Percentiles rank a stretch among this genome's conserved stretches.
phyloP scores from a whole-genome alignment of 1,139 yeast species.

The Saccharomycopsis crataegensis region DNA sequence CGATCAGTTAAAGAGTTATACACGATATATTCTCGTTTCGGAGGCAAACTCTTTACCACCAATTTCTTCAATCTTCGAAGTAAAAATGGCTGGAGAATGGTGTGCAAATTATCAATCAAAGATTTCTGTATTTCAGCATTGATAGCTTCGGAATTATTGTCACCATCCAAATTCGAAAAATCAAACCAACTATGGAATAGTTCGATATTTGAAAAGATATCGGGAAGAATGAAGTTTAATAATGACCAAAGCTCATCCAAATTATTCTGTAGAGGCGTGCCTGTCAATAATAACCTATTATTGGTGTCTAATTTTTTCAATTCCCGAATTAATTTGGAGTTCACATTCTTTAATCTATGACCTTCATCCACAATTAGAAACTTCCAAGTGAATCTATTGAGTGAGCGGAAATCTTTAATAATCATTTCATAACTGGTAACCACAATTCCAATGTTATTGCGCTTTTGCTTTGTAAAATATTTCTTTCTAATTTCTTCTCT shows the following conservation, averaged over 20 bases:
- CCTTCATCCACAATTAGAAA: slow-evolving; percentile 95
- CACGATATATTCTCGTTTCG: slow-evolving; percentile 80
- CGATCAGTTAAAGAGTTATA: slow-evolving; percentile 59
- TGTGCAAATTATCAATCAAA: slow-evolving; percentile 70
- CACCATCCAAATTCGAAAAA: slow-evolving; percentile 41
- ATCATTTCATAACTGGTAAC: slow-evolving; percentile 81
- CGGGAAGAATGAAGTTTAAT: slow-evolving; percentile 82
- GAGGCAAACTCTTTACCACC: slow-evolving; percentile 65
- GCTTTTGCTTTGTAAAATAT: slow-evolving; percentile 25
- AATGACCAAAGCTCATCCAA: slow-evolving; percentile 85
- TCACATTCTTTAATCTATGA: slow-evolving; percentile 77
- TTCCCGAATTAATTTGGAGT: slow-evolving; percentile 64
- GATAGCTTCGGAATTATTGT: slow-evolving; percentile 39
- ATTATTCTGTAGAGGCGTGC: slow-evolving; percentile 91
- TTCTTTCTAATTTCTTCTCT: slow-evolving; percentile 38
- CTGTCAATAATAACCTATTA: slow-evolving; percentile 75
- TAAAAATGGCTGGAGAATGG: slow-evolving; percentile 81
- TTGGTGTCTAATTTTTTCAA: slow-evolving; percentile 58
- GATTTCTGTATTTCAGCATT: slow-evolving; percentile 56
- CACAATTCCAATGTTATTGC: slow-evolving; percentile 40
- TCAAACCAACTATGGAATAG: slow-evolving; percentile 93
- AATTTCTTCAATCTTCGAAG: slow-evolving; percentile 72
- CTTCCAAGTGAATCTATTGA: slow-evolving; percentile 59
- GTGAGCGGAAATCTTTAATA: slow-evolving; percentile 51
- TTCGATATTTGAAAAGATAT: slow-evolving; percentile 82